Evolutionary conservation across 2,329 filamentous ascomycete genomes (phyloP), one percentile per base, ranked within the genome.

Genomic region (Aspergillus fischeri): DNA sequence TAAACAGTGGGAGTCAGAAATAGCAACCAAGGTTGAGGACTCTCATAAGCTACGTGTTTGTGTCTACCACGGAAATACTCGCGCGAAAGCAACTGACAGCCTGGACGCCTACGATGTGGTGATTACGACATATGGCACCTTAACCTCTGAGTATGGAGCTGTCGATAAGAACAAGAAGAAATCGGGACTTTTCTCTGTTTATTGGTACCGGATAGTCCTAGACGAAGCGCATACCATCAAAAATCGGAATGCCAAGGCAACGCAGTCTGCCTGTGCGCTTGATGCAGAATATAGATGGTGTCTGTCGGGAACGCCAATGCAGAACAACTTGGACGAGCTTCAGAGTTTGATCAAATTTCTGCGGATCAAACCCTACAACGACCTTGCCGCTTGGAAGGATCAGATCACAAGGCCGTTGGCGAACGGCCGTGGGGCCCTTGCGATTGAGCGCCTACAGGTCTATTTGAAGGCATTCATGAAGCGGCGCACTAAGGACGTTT

Each of bases 141-240:
- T 99, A 1, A 91, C 95, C 5, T 97, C 94, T 0, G 94, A 99
- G 70, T 88, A 94, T 70, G 88, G 86, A 9, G 83, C 86, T 58
- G 87, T 86, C 10, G 86, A 84, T 44, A 84, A 84, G 49, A 80
- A 78, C 3, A 80, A 81, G 7, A 80, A 85, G 9, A 89, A 92
- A 68, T 84, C 87, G 52, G 93, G 92, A 10, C 93, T 92, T 67
- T 97, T 97, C 69, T 92, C 91, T 10, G 80, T 97, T 5, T 86
- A 93, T 67, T 99, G 94, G 94, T 97, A 94, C 78, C 89, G 94
- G 52, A 85, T 97, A 60, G 93, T 99, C 62, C 82, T 99, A 2
- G 94, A 99, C 62, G 94, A 99, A 77, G 94, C 94, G 1, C 94
- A 99, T 73, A 96, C 90, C 1, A 97, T 99, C 82, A 99, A 99